phyloP scores from a whole-genome alignment of 768 basidiomycete genomes.

The Hydnomerulius pinastri region DNA sequence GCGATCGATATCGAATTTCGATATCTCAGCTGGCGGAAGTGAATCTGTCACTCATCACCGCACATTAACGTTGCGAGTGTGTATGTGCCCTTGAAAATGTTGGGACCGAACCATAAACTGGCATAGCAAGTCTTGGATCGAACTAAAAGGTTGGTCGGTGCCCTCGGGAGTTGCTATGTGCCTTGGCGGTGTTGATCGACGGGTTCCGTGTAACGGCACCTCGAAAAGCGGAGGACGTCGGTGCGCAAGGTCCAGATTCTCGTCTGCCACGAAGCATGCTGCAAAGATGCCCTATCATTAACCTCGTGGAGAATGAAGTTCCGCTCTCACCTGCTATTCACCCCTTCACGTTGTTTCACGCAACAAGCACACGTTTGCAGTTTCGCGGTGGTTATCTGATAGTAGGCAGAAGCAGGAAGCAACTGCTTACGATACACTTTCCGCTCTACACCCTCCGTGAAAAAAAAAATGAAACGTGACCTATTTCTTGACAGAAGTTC shows the following conservation, averaged over 20 bases:
- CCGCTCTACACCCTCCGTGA: conserved; percentile 25
- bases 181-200: neutral
- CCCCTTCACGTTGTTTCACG: neutral
- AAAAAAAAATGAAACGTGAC: conserved; percentile 15
- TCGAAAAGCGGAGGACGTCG: neutral
- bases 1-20: no score
- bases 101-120: neutral
- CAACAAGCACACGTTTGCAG: conserved; percentile 22
- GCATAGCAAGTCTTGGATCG: neutral
- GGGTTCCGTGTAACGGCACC: neutral
- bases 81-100: neutral
- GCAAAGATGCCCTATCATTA: neutral
- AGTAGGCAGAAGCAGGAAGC: conserved; percentile 9
- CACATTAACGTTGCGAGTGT: neutral
- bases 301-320: neutral
- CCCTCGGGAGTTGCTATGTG: neutral
- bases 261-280: neutral
- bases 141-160: neutral
- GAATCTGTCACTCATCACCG: neutral
- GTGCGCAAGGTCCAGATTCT: neutral
- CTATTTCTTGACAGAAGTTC: conserved; percentile 20
- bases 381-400: conserved; percentile 18
- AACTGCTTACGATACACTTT: conserved; percentile 20
- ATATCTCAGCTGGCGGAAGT: neutral
- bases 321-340: neutral